A percentile compares a stretch with the other conserved stretches of the same genome.
Conservation (phyloP, 2,329 filamentous ascomycete species). For the Pezicula rhizophila region DNA sequence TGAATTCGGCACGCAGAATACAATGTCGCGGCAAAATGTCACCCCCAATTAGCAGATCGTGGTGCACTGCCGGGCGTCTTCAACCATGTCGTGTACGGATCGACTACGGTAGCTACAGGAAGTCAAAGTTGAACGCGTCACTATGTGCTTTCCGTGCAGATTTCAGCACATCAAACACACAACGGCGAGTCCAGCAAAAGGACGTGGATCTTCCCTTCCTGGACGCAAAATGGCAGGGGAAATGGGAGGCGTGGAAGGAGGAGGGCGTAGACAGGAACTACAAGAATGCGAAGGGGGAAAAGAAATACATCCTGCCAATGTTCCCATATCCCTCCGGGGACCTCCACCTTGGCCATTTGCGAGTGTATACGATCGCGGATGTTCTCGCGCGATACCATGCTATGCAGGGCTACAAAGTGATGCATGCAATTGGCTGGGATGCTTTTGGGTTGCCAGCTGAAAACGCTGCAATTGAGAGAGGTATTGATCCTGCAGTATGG, state of each 20-base stretch:
- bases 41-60: not conserved
- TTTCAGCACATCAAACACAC: not conserved
- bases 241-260: conserved; percentile 11
- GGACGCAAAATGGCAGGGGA: conserved; percentile 23
- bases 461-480: conserved; percentile 81
- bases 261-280: not conserved
- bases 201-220: conserved; percentile 16
- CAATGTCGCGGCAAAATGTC: not conserved
- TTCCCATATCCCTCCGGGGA: conserved; percentile 88
- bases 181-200: too few species aligned
- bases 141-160: not conserved
- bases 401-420: conserved; percentile 67
- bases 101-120: not conserved
- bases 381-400: conserved; percentile 71
- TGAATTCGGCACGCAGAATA: too few species aligned
- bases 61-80: not conserved
- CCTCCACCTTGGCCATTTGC: conserved; percentile 79
- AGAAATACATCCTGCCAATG: conserved; percentile 77
- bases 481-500: conserved; percentile 72
- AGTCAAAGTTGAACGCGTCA: not conserved
- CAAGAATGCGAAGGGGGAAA: conserved; percentile 18
- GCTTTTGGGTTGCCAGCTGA: conserved; percentile 86
- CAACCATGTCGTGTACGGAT: not conserved
- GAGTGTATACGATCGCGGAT: conserved; percentile 88
- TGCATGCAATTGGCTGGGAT: conserved; percentile 94